Percentiles rank a stretch among this genome's conserved stretches.
Conservation (phyloP, 495 filamentous ascomycete species). For the Cenococcum geophilum region DNA sequence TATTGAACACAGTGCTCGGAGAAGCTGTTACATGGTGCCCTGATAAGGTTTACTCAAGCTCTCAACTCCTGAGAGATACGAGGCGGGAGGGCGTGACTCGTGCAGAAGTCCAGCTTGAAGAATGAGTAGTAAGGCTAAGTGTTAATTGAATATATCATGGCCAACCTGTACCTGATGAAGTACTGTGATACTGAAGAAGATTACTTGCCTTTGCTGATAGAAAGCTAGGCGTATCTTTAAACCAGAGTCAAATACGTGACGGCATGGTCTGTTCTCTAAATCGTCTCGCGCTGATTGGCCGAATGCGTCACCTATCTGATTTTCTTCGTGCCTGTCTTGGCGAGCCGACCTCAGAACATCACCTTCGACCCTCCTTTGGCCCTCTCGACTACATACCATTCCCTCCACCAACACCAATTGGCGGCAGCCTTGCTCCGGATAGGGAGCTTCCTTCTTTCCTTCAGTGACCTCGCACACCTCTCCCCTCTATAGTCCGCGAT, state of each 20-base stretch:
- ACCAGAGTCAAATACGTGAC: not conserved
- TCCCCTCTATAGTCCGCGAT: conserved; percentile 29
- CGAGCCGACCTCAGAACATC: not conserved
- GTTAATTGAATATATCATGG: too few relatives aligned
- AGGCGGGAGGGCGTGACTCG: not conserved
- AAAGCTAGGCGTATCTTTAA: too few relatives aligned
- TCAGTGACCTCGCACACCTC: conserved; percentile 17
- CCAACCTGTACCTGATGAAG: too few relatives aligned
- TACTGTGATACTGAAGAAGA: too few relatives aligned
- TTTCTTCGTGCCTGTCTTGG: not conserved
- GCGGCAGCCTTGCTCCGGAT: conserved; percentile 21
- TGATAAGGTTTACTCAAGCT: conserved; percentile 5
- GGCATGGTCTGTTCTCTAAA: not conserved
- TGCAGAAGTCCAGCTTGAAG: not conserved
- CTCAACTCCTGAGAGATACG: not conserved
- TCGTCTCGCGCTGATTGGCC: conserved; percentile 1
- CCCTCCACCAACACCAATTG: conserved; percentile 6
- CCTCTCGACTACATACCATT: not conserved
- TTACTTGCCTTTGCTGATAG: too few relatives aligned
- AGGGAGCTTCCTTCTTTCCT: conserved; percentile 16
- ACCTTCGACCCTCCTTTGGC: conserved; percentile 6
- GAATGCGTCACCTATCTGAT: not conserved
- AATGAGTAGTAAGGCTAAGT: too few relatives aligned
- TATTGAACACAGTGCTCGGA: not conserved
- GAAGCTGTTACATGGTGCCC: conserved; percentile 6